These are phyloP conservation scores for Otatea glauca DNA, from an alignment of 176 grass and related monocot species.

Conservation along the genomic window DNA sequence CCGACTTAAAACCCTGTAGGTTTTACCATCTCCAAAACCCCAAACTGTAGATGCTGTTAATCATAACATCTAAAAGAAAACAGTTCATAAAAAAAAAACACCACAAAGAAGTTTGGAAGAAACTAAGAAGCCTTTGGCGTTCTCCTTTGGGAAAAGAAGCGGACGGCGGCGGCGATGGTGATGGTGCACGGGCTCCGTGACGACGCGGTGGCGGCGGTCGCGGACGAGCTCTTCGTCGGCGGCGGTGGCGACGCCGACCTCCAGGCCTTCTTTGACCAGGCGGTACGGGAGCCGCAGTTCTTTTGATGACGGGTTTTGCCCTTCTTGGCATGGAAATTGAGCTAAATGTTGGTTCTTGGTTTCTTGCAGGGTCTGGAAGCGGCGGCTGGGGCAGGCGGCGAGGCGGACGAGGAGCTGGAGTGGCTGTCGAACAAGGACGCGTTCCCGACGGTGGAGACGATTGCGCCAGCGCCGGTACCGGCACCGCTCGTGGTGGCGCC, in stretches of 20 bases:
- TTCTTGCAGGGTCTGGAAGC: conserved; percentile 40
- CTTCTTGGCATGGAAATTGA: conserved; percentile 9
- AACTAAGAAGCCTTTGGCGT: neutral
- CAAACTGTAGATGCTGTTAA: neutral
- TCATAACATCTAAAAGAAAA: neutral
- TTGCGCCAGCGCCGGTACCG: neutral
- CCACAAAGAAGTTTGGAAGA: neutral
- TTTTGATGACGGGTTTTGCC: neutral
- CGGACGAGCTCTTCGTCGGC: conserved; percentile 37
- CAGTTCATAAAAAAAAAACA: too few species aligned
- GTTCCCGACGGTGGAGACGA: conserved; percentile 55
- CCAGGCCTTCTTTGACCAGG: conserved; percentile 29
- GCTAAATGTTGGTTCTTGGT: conserved; percentile 4
- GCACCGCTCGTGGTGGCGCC: neutral
- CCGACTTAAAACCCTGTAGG: neutral
- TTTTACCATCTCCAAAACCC: neutral
- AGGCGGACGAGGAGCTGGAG: conserved; percentile 43
- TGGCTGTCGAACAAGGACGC: conserved; percentile 66
- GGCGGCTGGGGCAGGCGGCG: conserved; percentile 29
- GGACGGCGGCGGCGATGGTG: conserved; percentile 25
- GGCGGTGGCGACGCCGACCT: conserved; percentile 17
- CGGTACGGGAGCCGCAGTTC: neutral
- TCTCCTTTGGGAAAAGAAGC: neutral
- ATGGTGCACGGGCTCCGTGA: conserved; percentile 20
- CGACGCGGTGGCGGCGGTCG: neutral